Conservation (phyloP, 495 filamentous ascomycete genomes). For the Viridothelium virens region DNA sequence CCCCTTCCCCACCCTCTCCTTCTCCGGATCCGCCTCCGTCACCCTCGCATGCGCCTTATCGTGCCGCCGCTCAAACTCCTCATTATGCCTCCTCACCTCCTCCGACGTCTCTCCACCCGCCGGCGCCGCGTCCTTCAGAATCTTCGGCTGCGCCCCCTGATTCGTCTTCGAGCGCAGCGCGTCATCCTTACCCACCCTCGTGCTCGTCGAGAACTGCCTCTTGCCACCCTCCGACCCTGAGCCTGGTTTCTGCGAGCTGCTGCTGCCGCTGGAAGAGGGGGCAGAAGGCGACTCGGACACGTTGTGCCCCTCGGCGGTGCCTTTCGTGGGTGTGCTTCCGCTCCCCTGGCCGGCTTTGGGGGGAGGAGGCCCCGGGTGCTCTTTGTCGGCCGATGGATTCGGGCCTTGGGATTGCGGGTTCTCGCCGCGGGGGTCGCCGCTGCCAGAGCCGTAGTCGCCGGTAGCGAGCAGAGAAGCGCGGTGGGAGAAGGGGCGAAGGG, state of each 20-base stretch:
- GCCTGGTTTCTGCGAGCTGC: too few species aligned
- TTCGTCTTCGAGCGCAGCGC: constrained; percentile 23
- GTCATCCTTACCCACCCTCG: background rate
- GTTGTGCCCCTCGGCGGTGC: constrained; percentile 9
- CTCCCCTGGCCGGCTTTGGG: constrained; percentile 26
- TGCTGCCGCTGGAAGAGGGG: too few species aligned
- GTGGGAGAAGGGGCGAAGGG: constrained; percentile 24
- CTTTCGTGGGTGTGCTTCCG: constrained; percentile 16
- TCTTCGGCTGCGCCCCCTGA: constrained; percentile 36
- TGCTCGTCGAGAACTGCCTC: constrained; percentile 2
- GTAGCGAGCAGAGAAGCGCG: constrained; percentile 21
- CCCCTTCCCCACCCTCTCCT: constrained; percentile 30
- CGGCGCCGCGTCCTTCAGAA: constrained; percentile 43
- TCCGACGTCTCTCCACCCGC: constrained; percentile 21
- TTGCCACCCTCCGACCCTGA: constrained; percentile 4
- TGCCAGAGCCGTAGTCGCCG: constrained; percentile 33
- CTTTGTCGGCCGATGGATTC: constrained; percentile 25
- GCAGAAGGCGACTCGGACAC: background rate
- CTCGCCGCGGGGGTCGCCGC: constrained; percentile 29
- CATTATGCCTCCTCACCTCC: constrained; percentile 48
- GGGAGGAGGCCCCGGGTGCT: constrained; percentile 34
- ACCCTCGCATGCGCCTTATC: constrained; percentile 34
- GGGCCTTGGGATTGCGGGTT: constrained; percentile 29
- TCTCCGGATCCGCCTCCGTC: constrained; percentile 23
- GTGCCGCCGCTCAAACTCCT: constrained; percentile 52